Percentiles rank a stretch among this genome's conserved stretches.
These are phyloP conservation scores for Corymbia citriodora DNA, from an alignment of 441 rosid species.

Conservation along the genomic window DNA sequence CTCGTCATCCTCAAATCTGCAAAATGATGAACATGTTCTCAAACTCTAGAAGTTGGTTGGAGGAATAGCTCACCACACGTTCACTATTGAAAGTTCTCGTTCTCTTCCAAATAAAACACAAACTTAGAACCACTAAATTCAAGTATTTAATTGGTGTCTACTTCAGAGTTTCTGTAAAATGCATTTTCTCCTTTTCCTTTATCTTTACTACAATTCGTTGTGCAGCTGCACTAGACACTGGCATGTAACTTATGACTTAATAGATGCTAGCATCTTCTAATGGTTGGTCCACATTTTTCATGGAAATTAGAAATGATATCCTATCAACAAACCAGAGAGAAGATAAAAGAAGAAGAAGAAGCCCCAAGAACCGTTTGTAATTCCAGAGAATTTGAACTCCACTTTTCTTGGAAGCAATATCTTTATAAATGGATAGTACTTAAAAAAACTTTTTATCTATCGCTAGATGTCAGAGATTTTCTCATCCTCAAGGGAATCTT, in stretches of 20 bases:
- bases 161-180: neutral
- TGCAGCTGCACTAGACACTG: neutral
- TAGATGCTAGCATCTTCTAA: neutral
- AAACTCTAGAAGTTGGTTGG: neutral
- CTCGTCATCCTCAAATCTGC: constrained; percentile 96
- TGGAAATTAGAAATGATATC: neutral
- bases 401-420: neutral
- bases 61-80: neutral
- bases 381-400: neutral
- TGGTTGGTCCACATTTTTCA: neutral
- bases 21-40: constrained; percentile 1
- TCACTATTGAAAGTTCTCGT: neutral
- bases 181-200: neutral
- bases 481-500: neutral
- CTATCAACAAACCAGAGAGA: neutral
- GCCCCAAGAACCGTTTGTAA: neutral
- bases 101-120: neutral
- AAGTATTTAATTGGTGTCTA: neutral
- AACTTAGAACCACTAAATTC: neutral
- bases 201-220: neutral
- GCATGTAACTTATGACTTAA: neutral
- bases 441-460: neutral
- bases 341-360: neutral
- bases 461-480: neutral
- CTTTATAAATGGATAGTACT: neutral